phyloP scores from a whole-genome alignment of 75 land plant species.

The Sequoia sempervirens region DNA sequence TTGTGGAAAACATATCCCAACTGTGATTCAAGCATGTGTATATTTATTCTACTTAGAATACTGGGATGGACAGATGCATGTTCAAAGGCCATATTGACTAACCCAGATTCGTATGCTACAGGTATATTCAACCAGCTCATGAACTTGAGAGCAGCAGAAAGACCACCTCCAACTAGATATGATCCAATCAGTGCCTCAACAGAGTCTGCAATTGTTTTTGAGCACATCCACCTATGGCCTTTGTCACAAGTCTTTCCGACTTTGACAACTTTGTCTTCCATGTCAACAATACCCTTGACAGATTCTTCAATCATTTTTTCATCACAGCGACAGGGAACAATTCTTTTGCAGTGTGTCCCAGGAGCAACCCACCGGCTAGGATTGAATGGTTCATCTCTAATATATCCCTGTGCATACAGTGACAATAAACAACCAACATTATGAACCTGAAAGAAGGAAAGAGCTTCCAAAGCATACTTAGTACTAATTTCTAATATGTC shows the following conservation, averaged over 20 bases:
- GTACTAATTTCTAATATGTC: background rate
- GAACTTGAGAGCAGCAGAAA: slow-evolving; percentile 51
- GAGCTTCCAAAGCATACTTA: background rate
- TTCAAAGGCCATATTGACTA: slow-evolving; percentile 34
- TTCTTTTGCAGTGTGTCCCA: slow-evolving; percentile 55
- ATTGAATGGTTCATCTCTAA: slow-evolving; percentile 81
- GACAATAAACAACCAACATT: background rate
- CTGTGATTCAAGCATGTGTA: slow-evolving; percentile 55
- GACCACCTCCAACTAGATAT: slow-evolving; percentile 60
- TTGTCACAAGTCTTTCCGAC: slow-evolving; percentile 71
- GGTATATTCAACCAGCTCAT: slow-evolving; percentile 86
- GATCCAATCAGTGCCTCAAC: slow-evolving; percentile 95
- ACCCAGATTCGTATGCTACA: slow-evolving; percentile 34
- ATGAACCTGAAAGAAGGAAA: background rate
- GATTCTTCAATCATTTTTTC: slow-evolving; percentile 42
- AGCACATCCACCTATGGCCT: slow-evolving; percentile 96
- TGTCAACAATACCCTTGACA: slow-evolving; percentile 14
- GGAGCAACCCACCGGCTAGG: slow-evolving; percentile 90
- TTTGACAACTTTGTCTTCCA: slow-evolving; percentile 24
- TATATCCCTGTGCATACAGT: slow-evolving; percentile 54
- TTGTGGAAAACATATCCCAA: slow-evolving; percentile 57
- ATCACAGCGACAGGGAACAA: slow-evolving; percentile 59
- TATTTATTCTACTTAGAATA: slow-evolving; percentile 28
- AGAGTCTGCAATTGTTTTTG: slow-evolving; percentile 91
- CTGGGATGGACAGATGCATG: slow-evolving; percentile 33